Percentiles rank a stretch among this genome's conserved stretches.
These are phyloP conservation scores for Pelomyxa schiedti DNA, from an alignment of 78 protist genomes.

Conservation along the genomic window DNA sequence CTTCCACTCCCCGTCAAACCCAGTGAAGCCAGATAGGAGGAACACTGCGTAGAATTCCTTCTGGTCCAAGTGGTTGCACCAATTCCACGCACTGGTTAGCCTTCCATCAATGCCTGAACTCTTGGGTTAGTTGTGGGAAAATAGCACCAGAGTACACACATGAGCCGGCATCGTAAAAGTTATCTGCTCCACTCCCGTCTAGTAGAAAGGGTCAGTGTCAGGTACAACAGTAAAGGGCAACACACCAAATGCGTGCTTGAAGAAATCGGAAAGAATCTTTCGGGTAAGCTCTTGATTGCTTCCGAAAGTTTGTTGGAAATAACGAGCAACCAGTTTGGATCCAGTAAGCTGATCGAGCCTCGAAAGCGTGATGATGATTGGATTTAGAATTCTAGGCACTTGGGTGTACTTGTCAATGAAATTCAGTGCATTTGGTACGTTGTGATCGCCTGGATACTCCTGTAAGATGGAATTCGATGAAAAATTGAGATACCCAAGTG, in stretches of 20 bases:
- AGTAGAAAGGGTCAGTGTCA: no score
- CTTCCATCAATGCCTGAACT: slow-evolving; percentile 91
- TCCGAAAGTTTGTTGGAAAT: slow-evolving; percentile 34
- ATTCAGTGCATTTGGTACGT: slow-evolving; percentile 90
- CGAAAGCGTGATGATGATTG: slow-evolving; percentile 45
- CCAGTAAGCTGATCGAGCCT: slow-evolving; percentile 10
- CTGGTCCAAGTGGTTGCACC: slow-evolving; percentile 67
- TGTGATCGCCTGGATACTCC: slow-evolving; percentile 92
- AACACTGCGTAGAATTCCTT: slow-evolving; percentile 66
- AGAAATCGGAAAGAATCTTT: slow-evolving; percentile 75
- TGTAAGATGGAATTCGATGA: no score
- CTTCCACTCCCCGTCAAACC: slow-evolving; percentile 78
- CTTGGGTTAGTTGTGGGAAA: no score
- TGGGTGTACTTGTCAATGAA: slow-evolving; percentile 93
- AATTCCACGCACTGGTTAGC: slow-evolving; percentile 90
- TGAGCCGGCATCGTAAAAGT: slow-evolving; percentile 89
- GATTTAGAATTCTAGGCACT: slow-evolving; percentile 58
- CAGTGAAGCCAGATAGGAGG: slow-evolving; percentile 64
- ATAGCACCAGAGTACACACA: no score
- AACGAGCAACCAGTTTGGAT: slow-evolving; percentile 1
- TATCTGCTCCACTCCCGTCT: slow-evolving; percentile 81
- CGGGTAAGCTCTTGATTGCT: not conserved
- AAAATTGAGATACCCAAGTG: no score
- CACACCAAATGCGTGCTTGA: slow-evolving; percentile 78
- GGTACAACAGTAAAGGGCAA: no score